Evolutionary conservation across 345 rosid species (phyloP), one percentile per base, ranked within the genome.

Genomic region (Hibiscus mutabilis): DNA sequence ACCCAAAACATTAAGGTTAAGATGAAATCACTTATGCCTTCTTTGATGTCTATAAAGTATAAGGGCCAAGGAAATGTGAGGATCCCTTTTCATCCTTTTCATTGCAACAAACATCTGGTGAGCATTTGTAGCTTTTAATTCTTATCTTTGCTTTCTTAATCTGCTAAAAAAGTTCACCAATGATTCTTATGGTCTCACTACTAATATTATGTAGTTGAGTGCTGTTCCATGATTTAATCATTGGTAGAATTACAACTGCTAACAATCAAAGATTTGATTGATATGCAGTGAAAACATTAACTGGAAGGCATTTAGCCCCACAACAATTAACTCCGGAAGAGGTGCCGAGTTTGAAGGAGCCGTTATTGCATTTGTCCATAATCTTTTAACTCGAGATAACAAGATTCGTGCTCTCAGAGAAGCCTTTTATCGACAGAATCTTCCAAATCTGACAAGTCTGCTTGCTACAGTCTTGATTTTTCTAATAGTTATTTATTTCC

Each of bases 341-440:
- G 91, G 90, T 56, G 91, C 91, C 73, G 91, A 89, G 70, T 89
- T 89, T 24, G 94, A 89, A 79, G 94, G 94, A 51, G 91, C 94
- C 73, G 86, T 89, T 72, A 89, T 87, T 15, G 88, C 91, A 12
- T 72, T 89, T 68, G 85, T 89, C 82, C 95, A 87, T 78, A 74
- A 82, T 71, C 37, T 89, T 72, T 83, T 87, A 35, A 86, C 87
- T 19, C 77, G 85, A 73, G 74, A 84, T 2, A 83, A 87, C 76
- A 89, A 89, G 69, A 83, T 86, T 55, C 82, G 86, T 56, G 92
- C 86, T 15, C 86, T 89, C 11, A 80, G 86, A 27, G 90, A 87
- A 77, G 92, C 95, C 72, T 89, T 89, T 71, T 89, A 89, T 46
- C 65, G 92, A 74, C 90, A 89, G 73, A 89, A 89, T 70, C 95